Conservation (phyloP, 768 basidiomycete species). For the Tricholoma hemisulphureum region DNA sequence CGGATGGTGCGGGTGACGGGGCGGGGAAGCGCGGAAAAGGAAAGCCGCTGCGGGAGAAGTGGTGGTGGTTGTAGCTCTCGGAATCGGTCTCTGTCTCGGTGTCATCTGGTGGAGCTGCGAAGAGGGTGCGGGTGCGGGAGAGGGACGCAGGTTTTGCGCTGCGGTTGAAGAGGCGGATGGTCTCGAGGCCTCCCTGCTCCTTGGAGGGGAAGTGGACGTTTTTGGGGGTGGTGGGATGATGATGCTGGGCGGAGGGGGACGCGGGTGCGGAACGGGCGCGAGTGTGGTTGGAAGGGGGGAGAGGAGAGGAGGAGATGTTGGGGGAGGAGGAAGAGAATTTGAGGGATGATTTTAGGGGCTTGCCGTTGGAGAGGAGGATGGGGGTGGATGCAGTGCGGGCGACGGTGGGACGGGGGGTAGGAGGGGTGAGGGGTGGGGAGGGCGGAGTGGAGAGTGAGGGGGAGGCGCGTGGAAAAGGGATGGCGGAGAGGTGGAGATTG, state of each 20-base stretch:
- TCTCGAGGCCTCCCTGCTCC: conserved; percentile 57
- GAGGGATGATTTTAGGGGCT: conserved; percentile 83
- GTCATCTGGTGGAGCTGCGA: conserved; percentile 31
- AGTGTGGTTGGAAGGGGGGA: conserved; percentile 7
- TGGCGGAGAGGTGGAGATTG: conserved; percentile 13
- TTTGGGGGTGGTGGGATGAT: no score
- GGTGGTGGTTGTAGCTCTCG: conserved; percentile 33
- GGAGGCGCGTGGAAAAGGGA: conserved; percentile 7
- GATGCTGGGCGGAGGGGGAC: conserved; percentile 32
- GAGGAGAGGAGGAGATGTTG: conserved; percentile 31
- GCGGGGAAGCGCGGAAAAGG: conserved; percentile 10
- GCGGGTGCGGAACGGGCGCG: conserved; percentile 54
- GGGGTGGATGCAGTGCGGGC: conserved; percentile 39
- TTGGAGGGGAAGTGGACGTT: conserved; percentile 85
- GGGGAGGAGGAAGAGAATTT: conserved; percentile 59
- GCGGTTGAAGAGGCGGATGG: conserved; percentile 60
- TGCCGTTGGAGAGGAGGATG: conserved; percentile 68
- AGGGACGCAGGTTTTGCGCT: conserved; percentile 65
- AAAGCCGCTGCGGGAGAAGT: conserved; percentile 16
- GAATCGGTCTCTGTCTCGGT: conserved; percentile 49
- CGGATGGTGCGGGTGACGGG: conserved; percentile 26
- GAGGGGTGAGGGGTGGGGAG: background rate
- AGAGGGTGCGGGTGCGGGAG: conserved; percentile 36
- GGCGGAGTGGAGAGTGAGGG: conserved; percentile 4
- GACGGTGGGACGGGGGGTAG: conserved; percentile 26